Base-by-base conservation (phyloP, 23 red algal species). In the Agarophyton chilense region DNA sequence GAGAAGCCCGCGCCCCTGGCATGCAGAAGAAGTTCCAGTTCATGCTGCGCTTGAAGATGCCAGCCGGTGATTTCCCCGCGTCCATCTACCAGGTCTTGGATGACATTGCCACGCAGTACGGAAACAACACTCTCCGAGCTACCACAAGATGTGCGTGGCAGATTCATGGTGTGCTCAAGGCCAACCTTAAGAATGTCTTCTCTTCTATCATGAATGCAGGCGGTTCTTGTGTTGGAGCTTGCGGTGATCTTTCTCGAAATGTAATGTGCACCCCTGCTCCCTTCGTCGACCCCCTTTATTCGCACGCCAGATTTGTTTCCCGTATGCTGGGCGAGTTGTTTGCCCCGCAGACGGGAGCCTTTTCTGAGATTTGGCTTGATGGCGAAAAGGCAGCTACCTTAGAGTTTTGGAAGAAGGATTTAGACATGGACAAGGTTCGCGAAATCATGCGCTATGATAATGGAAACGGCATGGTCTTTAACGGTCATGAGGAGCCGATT, bases 11-110 rank as follows among this genome's bases (percentile, higher is more conserved):
- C 21, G 75, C 52, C 28, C 85, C 81, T 44, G 93, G 97, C 3
- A 44, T 79, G 85, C 89, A 85, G 93, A 99, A 99, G 72, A 90
- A 94, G 81, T 99, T 90, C 47, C 97, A 99, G 90, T 99, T 99
- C 78, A 99, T 99, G 97, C 73, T 99, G 16, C 93, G 97, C 52
- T 82, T 99, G 58, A 99, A 99, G 62, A 94, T 99, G 93, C 97
- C 97, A 14, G 94, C 84, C 16, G 97, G 97, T 50, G 93, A 99
- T 33, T 90, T 99, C 68, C 97, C 97, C 16, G 73, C 88, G 9
- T 44, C 70, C 21, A 74, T 99, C 47, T 99, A 99, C 55, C 84
- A 84, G 56, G 91, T 92, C 28, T 83, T 99, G 70, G 97, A 99
- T 44, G 93, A 99, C 51, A 80, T 99, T 40, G 81, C 82, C 10